phyloP scores from a whole-genome alignment of 1,284 basidiomycete genomes.

The Leccinum angustisporum region DNA sequence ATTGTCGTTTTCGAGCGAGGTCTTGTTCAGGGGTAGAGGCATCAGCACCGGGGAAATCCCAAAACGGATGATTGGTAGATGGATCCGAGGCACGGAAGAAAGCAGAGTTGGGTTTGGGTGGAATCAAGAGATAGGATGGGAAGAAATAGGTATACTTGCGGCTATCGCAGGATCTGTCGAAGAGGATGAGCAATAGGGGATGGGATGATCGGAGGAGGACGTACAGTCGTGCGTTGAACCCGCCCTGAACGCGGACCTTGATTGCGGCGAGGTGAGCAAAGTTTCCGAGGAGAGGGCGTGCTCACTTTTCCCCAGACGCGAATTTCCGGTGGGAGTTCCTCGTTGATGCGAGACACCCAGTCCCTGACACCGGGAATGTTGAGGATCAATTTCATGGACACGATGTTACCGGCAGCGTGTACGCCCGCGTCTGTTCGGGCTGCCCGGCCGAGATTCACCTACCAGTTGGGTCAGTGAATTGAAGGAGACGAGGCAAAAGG shows the following conservation, averaged over 20 bases:
- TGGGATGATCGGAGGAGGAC: conserved; percentile 30
- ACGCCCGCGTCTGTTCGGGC: conserved; percentile 98
- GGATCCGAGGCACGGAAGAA: conserved; percentile 44
- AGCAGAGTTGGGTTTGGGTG: conserved; percentile 78
- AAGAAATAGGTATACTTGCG: conserved; percentile 97
- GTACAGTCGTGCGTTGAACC: conserved; percentile 88
- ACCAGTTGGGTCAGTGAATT: conserved; percentile 3
- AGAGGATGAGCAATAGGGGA: conserved; percentile 10
- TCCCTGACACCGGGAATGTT: conserved; percentile 70
- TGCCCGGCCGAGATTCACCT: conserved; percentile 86
- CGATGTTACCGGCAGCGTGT: conserved; percentile 93
- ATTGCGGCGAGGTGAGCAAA: neutral
- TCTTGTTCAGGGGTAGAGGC: conserved; percentile 51
- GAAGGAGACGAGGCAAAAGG: neutral
- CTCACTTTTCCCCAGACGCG: conserved; percentile 88
- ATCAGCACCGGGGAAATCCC: conserved; percentile 41
- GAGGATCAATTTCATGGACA: conserved; percentile 89
- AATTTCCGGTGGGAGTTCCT: conserved; percentile 85
- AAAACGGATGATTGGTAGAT: conserved; percentile 43
- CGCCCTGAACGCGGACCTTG: conserved; percentile 80
- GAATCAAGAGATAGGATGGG: conserved; percentile 91
- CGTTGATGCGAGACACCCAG: conserved; percentile 79
- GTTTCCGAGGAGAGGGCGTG: conserved; percentile 5
- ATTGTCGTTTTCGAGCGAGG: conserved; percentile 60
- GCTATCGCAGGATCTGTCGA: conserved; percentile 80